Evolutionary conservation across 2,329 filamentous ascomycete genomes (phyloP).

Genomic region (Huntiella omanensis): DNA sequence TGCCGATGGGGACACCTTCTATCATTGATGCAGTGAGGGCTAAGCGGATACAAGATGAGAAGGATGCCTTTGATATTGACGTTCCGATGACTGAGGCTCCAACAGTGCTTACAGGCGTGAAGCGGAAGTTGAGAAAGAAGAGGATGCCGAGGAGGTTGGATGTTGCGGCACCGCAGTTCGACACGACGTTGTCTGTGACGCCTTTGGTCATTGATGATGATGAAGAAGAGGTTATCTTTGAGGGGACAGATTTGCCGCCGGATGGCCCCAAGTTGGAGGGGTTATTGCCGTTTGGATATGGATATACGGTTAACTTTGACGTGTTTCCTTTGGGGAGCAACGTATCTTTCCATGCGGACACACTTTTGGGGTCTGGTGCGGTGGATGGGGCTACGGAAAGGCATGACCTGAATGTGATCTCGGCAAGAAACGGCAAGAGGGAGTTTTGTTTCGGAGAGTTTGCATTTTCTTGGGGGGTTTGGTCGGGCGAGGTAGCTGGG

Average conservation of each 20-base stretch:
- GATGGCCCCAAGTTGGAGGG: conserved; percentile 24
- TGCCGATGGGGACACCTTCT: conserved; percentile 10
- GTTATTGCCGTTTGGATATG: conserved; percentile 39
- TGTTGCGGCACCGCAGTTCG: conserved; percentile 31
- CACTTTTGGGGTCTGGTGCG: conserved; percentile 36
- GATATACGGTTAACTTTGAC: conserved; percentile 44
- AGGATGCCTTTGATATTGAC: conserved; percentile 5
- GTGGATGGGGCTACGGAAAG: conserved; percentile 22
- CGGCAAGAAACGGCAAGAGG: conserved; percentile 17
- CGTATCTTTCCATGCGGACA: conserved; percentile 40
- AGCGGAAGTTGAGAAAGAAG: conserved; percentile 24
- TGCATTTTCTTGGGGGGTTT: conserved; percentile 33
- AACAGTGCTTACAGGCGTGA: conserved; percentile 10
- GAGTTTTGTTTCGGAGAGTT: conserved; percentile 30
- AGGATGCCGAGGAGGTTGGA: conserved; percentile 27
- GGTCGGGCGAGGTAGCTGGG: conserved; percentile 39
- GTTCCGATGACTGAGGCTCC: neutral
- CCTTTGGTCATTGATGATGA: conserved; percentile 6
- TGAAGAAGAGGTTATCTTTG: neutral
- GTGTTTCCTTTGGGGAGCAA: conserved; percentile 36
- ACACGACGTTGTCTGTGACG: conserved; percentile 30
- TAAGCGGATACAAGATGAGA: neutral
- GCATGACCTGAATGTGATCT: conserved; percentile 16
- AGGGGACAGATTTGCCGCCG: neutral
- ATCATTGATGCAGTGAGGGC: neutral